A percentile compares a stretch with the other conserved stretches of the same genome.
Evolutionary conservation across 139 green algal genomes (phyloP).

Genomic region (Coelastrella sp.): DNA sequence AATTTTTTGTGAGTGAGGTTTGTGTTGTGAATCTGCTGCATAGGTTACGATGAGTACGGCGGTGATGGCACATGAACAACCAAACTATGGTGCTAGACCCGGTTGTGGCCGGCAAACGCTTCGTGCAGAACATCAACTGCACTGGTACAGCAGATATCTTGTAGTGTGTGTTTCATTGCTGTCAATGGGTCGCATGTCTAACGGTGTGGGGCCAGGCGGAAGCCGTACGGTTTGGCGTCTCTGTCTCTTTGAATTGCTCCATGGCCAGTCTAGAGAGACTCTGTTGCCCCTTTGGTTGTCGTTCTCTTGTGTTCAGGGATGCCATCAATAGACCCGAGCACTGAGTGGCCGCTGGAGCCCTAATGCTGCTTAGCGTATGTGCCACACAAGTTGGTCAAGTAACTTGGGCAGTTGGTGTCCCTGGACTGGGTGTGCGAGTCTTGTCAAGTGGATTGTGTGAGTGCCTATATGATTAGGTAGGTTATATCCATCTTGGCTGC

Average conservation of each 20-base stretch:
- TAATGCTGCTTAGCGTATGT: background rate
- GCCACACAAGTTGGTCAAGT: background rate
- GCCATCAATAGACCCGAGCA: slow-evolving; percentile 39
- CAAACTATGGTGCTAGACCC: background rate
- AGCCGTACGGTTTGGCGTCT: background rate
- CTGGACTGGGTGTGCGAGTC: background rate
- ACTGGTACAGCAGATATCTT: background rate
- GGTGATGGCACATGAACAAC: background rate
- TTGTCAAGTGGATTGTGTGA: background rate
- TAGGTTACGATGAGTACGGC: background rate
- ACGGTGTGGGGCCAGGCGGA: too few species aligned
- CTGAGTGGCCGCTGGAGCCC: slow-evolving; percentile 20
- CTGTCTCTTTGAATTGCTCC: background rate
- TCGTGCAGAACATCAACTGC: background rate
- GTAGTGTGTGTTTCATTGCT: too few species aligned
- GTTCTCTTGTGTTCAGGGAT: background rate
- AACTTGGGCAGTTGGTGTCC: background rate
- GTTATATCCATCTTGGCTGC: background rate
- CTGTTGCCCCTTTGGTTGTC: background rate
- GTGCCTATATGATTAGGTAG: background rate
- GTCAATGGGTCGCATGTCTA: too few species aligned
- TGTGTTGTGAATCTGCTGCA: background rate
- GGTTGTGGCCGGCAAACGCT: background rate
- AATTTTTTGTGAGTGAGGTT: background rate
- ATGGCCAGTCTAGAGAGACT: too few species aligned